Base-by-base conservation (phyloP, 164 flowering plant genomes). In the Protea cynaroides region DNA sequence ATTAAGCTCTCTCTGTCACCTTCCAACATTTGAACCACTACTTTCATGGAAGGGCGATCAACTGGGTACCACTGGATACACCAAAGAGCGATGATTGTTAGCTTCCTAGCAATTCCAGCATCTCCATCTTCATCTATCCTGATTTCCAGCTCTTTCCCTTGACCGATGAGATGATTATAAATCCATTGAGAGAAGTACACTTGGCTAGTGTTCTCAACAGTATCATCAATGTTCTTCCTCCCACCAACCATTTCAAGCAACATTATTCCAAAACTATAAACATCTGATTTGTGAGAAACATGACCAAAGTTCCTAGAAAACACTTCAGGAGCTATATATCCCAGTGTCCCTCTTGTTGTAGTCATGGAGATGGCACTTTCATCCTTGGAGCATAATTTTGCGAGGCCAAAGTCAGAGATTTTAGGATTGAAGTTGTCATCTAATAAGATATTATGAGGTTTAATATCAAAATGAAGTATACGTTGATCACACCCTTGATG, bases 161-260 rank as follows among this genome's bases (percentile, higher is more conserved):
- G 47, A 18, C 68, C n/a, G n/a, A n/a, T 70, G 46, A 78, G 37
- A 9, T 58, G 70, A 61, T 67, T 58, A 43, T 72, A 72, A 15
- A 78, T 70, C 78, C 81, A 75, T 37, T 74, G 72, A 3, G 78
- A 76, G 19, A 68, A 74, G 49, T 74, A 78, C 1, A 62, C 51
- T 55, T 72, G 64, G 43, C 65, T 61, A 8, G 54, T 49, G n/a
- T 63, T 59, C 68, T 59, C 60, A 22, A 44, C 49, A 29, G 34
- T 29, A 5, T 5, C 5, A 8, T 44, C 49, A 44, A 2, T 44
- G 49, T 44, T 44, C 49, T 44, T 44, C 8, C 49, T 44, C 49
- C 49, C 49, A 11, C 49, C 49, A 44, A 44, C 49, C 49, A 44
- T 44, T 44, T 44, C 49, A 44, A 44, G 49, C 6, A 44, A 44